These are phyloP conservation scores for Candida quercuum DNA, from an alignment of 805 yeast species.

Conservation along the genomic window DNA sequence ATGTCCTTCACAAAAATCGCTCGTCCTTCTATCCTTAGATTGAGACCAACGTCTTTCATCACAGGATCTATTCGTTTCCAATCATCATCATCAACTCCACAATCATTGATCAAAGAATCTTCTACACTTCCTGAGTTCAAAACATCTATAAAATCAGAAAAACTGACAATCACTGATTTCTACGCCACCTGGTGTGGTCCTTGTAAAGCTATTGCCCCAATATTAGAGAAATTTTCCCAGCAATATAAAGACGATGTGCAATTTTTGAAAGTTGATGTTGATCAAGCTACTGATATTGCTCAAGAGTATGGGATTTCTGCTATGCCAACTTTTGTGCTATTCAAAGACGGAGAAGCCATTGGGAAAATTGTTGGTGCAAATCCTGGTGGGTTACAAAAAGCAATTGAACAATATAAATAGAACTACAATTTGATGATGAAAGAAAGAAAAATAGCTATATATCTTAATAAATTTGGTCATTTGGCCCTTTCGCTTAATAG, in stretches of 20 bases:
- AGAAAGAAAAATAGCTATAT: too few species aligned
- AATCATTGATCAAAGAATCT: slow-evolving; percentile 29
- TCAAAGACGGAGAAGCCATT: slow-evolving; percentile 53
- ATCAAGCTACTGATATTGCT: slow-evolving; percentile 54
- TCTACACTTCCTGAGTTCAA: slow-evolving; percentile 31
- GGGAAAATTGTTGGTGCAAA: slow-evolving; percentile 63
- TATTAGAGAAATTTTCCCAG: slow-evolving; percentile 35
- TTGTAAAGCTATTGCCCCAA: slow-evolving; percentile 67
- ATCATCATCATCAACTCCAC: not conserved
- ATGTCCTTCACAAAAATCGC: not conserved
- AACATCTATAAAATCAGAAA: slow-evolving; percentile 26
- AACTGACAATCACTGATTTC: slow-evolving; percentile 55
- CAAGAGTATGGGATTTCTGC: slow-evolving; percentile 57
- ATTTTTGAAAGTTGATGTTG: slow-evolving; percentile 71
- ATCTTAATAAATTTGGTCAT: too few species aligned
- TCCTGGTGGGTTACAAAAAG: slow-evolving; percentile 28
- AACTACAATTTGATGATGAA: not conserved
- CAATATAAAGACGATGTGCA: slow-evolving; percentile 43
- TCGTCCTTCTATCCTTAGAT: not conserved
- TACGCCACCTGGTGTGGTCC: slow-evolving; percentile 78
- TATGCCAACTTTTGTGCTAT: slow-evolving; percentile 70
- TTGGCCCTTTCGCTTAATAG: too few species aligned
- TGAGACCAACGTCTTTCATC: not conserved
- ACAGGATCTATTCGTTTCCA: slow-evolving; percentile 6
- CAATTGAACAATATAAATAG: slow-evolving; percentile 25